phyloP scores from a whole-genome alignment of 2,329 filamentous ascomycete genomes.

The Rosellinia necatrix region DNA sequence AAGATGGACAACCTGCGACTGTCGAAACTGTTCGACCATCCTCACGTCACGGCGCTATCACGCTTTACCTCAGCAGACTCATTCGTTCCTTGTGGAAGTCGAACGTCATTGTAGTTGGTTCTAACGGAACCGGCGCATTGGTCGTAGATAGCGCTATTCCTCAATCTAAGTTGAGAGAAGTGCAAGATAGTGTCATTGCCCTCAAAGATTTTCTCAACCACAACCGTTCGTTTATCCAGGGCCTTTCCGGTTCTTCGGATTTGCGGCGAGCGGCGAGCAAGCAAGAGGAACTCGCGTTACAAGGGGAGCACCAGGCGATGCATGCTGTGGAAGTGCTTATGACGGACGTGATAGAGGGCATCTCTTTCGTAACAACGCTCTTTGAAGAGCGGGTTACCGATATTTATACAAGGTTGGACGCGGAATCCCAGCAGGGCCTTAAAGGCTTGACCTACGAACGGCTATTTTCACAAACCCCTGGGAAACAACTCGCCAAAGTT shows the following conservation, averaged over 20 bases:
- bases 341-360: conserved; percentile 90
- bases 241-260: conserved; percentile 87
- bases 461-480: conserved; percentile 78
- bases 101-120: conserved; percentile 65
- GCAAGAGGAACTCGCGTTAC: conserved; percentile 88
- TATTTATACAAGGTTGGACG: conserved; percentile 78
- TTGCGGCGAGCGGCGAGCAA: conserved; percentile 77
- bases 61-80: conserved; percentile 85
- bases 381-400: conserved; percentile 94
- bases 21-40: conserved; percentile 87
- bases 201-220: conserved; percentile 80
- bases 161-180: conserved; percentile 69
- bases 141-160: conserved; percentile 70
- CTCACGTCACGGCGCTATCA: conserved; percentile 84
- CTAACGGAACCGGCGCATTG: conserved; percentile 61
- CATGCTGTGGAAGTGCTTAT: conserved; percentile 85
- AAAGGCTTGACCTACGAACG: conserved; percentile 82
- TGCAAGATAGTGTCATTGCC: conserved; percentile 81
- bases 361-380: conserved; percentile 91
- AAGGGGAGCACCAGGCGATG: conserved; percentile 92
- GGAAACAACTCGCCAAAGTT: conserved; percentile 89
- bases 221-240: conserved; percentile 93
- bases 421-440: conserved; percentile 69
- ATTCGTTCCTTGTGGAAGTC: conserved; percentile 87
- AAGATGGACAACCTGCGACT: conserved; percentile 70